A percentile compares a stretch with the other conserved stretches of the same genome.
phyloP scores from a whole-genome alignment of 306 rosid species.

The Trifolium fragiferum region DNA sequence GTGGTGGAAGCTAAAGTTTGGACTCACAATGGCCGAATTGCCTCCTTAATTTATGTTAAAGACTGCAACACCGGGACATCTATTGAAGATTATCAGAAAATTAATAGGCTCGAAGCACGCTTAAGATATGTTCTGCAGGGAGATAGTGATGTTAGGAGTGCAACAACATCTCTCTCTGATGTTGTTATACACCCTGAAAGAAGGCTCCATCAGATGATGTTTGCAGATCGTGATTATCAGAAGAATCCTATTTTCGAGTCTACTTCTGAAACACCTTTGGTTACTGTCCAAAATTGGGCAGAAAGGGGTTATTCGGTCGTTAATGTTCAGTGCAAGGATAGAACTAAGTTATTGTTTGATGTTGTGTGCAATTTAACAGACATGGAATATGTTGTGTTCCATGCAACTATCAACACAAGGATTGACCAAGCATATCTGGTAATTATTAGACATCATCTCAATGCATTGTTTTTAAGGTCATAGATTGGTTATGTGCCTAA shows the following conservation, averaged over 20 bases:
- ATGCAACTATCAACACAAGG: slow-evolving; percentile 75
- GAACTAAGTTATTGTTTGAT: slow-evolving; percentile 80
- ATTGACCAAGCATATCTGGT: slow-evolving; percentile 74
- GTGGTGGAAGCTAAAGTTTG: slow-evolving; percentile 93
- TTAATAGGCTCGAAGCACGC: slow-evolving; percentile 67
- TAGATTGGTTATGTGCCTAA: slow-evolving; percentile 7
- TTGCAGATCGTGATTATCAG: slow-evolving; percentile 84
- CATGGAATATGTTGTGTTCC: slow-evolving; percentile 94
- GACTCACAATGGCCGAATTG: slow-evolving; percentile 91
- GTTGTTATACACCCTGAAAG: slow-evolving; percentile 75
- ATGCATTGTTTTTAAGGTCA: neutral
- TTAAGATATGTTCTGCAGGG: slow-evolving; percentile 86
- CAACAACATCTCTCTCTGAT: slow-evolving; percentile 67
- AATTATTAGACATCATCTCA: slow-evolving; percentile 24
- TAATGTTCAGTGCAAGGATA: slow-evolving; percentile 86
- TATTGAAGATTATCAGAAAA: slow-evolving; percentile 66
- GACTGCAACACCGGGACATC: slow-evolving; percentile 64
- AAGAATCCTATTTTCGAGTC: slow-evolving; percentile 63
- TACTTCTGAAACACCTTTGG: slow-evolving; percentile 54
- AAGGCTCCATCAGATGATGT: slow-evolving; percentile 95
- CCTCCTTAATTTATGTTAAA: slow-evolving; percentile 68
- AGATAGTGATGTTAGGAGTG: slow-evolving; percentile 74
- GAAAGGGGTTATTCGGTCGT: slow-evolving; percentile 89
- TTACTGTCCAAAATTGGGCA: slow-evolving; percentile 85
- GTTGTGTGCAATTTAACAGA: slow-evolving; percentile 90